phyloP scores from a whole-genome alignment of 1,139 yeast species.

The Taphrina pruni region DNA sequence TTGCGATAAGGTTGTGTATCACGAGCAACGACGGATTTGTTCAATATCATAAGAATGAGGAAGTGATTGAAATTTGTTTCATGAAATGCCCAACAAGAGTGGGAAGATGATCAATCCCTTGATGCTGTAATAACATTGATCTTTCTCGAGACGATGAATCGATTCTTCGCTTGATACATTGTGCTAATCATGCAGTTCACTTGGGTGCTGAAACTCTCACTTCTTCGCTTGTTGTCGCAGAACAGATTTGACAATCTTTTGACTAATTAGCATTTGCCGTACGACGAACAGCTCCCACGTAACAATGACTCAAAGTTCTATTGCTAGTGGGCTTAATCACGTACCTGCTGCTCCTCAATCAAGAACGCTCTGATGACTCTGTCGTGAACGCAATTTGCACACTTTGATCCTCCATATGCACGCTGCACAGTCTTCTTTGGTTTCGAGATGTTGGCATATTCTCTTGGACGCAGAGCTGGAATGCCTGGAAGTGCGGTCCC shows the following conservation, averaged over 20 bases:
- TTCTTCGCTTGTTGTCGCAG: constrained; percentile 41
- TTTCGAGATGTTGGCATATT: constrained; percentile 92
- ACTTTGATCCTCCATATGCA: constrained; percentile 99
- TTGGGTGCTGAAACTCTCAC: not conserved
- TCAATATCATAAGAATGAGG: too few species aligned
- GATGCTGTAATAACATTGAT: not conserved
- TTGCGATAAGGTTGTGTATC: too few species aligned
- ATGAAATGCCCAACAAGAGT: too few species aligned
- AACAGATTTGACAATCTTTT: constrained; percentile 38
- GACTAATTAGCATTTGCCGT: not conserved
- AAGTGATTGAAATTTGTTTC: too few species aligned
- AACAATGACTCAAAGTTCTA: not conserved
- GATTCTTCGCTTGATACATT: not conserved
- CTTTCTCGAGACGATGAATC: not conserved
- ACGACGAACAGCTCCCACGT: not conserved
- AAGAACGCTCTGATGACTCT: constrained; percentile 94
- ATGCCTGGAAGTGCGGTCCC: constrained; percentile 86
- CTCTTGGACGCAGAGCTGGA: constrained; percentile 95
- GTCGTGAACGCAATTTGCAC: constrained; percentile 98
- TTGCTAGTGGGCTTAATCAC: not conserved
- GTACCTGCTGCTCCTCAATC: constrained; percentile 97
- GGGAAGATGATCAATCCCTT: too few species aligned
- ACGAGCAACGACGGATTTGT: too few species aligned
- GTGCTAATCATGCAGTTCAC: not conserved
- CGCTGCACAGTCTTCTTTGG: constrained; percentile 98